Conservation (phyloP, 129 eudicot species). For the Gnaphalium uliginosum region DNA sequence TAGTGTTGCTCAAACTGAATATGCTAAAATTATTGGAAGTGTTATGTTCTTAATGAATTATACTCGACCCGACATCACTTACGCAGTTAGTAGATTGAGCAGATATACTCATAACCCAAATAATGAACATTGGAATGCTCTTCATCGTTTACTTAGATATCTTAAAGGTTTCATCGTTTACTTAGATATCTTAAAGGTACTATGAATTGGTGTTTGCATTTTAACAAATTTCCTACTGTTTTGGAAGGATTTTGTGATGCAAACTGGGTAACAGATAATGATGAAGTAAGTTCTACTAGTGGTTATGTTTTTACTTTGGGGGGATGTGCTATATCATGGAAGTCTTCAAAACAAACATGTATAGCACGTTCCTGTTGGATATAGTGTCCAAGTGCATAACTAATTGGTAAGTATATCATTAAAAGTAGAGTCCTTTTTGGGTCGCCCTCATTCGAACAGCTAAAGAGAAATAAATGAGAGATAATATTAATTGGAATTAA, state of each 20-base stretch:
- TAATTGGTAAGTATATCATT: no score
- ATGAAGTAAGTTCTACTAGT: slow-evolving; percentile 4
- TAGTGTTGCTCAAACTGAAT: not conserved
- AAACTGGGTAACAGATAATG: not conserved
- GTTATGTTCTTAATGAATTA: not conserved
- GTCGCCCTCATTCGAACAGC: no score
- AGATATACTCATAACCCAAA: not conserved
- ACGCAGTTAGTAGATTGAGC: not conserved
- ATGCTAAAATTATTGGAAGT: not conserved
- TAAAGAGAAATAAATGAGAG: no score
- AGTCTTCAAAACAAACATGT: no score
- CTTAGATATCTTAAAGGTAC: no score
- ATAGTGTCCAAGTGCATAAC: no score
- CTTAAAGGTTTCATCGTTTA: no score
- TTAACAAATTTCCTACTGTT: not conserved
- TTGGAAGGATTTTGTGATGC: slow-evolving; percentile 9
- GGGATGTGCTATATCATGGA: no score
- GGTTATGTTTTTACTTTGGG: not conserved
- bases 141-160: not conserved
- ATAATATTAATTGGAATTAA: no score
- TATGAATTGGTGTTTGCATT: not conserved
- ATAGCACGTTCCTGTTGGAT: no score
- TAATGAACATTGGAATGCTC: not conserved
- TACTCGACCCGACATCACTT: not conserved
- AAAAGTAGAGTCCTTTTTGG: no score